Evolutionary conservation across 129 eudicot genomes (phyloP).

Genomic region (Helianthus tuberosus): DNA sequence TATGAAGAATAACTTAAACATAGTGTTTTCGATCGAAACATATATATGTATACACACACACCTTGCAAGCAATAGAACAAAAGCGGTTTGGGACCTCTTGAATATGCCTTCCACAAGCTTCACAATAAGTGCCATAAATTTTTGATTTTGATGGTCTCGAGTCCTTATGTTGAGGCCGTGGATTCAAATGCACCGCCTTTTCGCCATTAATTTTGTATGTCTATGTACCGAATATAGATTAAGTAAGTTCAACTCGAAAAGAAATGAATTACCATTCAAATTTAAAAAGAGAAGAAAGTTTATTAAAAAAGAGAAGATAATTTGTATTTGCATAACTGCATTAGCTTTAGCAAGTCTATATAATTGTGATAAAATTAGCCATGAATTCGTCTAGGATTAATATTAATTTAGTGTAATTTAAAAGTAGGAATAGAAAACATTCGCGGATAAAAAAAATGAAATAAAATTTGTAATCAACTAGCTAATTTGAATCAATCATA

Average conservation of each 20-base stretch:
- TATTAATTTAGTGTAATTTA: no score
- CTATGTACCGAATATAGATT: constrained; percentile 26
- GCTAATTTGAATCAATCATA: no score
- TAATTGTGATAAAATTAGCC: neutral
- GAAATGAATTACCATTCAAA: neutral
- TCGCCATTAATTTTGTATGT: constrained; percentile 79
- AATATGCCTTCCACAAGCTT: constrained; percentile 77
- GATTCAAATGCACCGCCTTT: constrained; percentile 79
- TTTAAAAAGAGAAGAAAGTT: neutral
- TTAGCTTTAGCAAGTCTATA: constrained; percentile 7
- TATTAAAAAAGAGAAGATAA: neutral
- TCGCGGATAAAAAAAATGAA: no score
- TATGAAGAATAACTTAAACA: neutral
- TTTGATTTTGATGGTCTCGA: constrained; percentile 45
- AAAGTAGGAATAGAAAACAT: neutral
- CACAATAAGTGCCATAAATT: constrained; percentile 49
- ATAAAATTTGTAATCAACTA: no score
- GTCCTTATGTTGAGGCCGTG: constrained; percentile 61
- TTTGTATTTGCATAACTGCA: neutral
- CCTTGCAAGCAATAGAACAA: constrained; percentile 85
- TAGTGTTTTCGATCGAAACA: neutral
- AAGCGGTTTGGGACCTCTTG: constrained; percentile 71
- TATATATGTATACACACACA: neutral
- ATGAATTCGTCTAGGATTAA: no score
- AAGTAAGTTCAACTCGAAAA: neutral